These are phyloP conservation scores for Metschnikowia peoriensis DNA, from an alignment of 805 yeast genomes.

Conservation along the genomic window DNA sequence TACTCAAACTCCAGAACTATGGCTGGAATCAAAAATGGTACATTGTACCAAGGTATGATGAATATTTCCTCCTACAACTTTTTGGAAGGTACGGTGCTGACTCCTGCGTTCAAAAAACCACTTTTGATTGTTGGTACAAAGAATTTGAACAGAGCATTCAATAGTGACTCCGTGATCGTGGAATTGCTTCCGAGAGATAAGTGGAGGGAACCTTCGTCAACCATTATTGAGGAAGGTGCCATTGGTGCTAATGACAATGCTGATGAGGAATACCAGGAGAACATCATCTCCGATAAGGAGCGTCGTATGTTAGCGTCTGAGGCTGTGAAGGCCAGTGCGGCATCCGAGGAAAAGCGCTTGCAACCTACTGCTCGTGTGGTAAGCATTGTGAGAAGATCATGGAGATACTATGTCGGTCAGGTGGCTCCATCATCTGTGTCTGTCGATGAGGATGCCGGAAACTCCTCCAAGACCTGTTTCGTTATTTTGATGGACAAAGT, in stretches of 20 bases:
- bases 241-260: constrained; percentile 60
- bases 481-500: constrained; percentile 87
- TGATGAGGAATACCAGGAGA: constrained; percentile 51
- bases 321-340: constrained; percentile 59
- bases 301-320: constrained; percentile 72
- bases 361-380: constrained; percentile 96
- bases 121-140: constrained; percentile 79
- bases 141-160: constrained; percentile 84
- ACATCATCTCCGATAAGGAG: constrained; percentile 63
- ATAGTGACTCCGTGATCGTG: constrained; percentile 87
- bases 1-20: constrained; percentile 76
- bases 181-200: constrained; percentile 81
- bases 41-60: constrained; percentile 81
- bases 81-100: constrained; percentile 78
- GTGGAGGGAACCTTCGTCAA: constrained; percentile 85
- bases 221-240: constrained; percentile 72
- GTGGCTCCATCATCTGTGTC: constrained; percentile 72
- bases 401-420: constrained; percentile 97
- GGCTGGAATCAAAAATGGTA: constrained; percentile 89
- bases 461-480: constrained; percentile 74
- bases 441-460: constrained; percentile 49
- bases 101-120: constrained; percentile 75
- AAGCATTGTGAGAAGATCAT: constrained; percentile 82
- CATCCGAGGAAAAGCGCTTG: constrained; percentile 42
- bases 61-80: constrained; percentile 82